Evolutionary conservation across 352 stramenopile genomes (phyloP).

Genomic region (Phytophthora quininea): DNA sequence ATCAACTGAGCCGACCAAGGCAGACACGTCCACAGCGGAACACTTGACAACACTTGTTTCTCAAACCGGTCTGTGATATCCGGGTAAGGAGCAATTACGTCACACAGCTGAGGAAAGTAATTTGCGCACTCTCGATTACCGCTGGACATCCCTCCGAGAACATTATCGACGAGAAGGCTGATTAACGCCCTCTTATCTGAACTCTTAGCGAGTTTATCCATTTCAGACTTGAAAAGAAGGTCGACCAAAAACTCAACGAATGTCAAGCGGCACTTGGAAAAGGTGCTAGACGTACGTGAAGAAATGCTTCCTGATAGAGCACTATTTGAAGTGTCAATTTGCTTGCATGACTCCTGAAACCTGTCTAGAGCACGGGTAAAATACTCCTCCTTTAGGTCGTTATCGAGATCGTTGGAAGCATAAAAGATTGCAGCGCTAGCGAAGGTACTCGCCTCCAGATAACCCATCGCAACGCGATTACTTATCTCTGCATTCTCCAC

Average conservation of each 20-base stretch:
- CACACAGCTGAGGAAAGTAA: slow-evolving; percentile 79
- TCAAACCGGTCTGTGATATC: slow-evolving; percentile 56
- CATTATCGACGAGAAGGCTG: slow-evolving; percentile 60
- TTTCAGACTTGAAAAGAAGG: slow-evolving; percentile 52
- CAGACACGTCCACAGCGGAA: slow-evolving; percentile 84
- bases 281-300: slow-evolving; percentile 19
- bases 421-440: slow-evolving; percentile 71
- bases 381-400: slow-evolving; percentile 51
- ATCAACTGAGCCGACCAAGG: slow-evolving; percentile 82
- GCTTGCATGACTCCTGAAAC: slow-evolving; percentile 55
- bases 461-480: slow-evolving; percentile 60
- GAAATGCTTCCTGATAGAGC: background rate
- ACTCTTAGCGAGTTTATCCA: slow-evolving; percentile 43
- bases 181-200: slow-evolving; percentile 47
- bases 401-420: slow-evolving; percentile 44
- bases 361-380: slow-evolving; percentile 65
- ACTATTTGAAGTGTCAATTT: slow-evolving; percentile 9
- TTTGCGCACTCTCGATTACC: slow-evolving; percentile 70
- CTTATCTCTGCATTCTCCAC: slow-evolving; percentile 50
- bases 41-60: slow-evolving; percentile 41
- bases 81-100: slow-evolving; percentile 59
- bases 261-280: slow-evolving; percentile 48
- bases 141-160: slow-evolving; percentile 65
- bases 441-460: slow-evolving; percentile 75
- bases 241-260: slow-evolving; percentile 82